These are phyloP conservation scores for Sporothrix brunneoviolacea DNA, from an alignment of 2,329 filamentous ascomycete genomes.

Conservation along the genomic window DNA sequence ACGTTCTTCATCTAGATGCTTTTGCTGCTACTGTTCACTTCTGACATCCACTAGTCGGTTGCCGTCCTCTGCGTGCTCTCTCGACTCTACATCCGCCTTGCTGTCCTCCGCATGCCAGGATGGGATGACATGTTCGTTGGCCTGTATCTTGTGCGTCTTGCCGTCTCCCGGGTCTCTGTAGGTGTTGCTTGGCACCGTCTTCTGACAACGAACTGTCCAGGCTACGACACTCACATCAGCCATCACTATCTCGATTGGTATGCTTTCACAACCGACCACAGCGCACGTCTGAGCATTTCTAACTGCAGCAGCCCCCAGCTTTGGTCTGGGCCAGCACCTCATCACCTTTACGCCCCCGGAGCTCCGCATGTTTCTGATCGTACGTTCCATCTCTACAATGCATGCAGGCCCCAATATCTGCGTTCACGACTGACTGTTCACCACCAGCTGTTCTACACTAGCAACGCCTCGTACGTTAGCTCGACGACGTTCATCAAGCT, in stretches of 20 bases:
- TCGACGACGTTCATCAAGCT: constrained; percentile 22
- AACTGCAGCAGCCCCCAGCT: constrained; percentile 1
- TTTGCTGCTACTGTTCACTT: no score
- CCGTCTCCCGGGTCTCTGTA: no score
- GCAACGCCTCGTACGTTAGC: constrained; percentile 21
- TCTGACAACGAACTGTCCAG: no score
- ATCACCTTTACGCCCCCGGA: constrained; percentile 4
- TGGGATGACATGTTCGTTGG: constrained; percentile 16
- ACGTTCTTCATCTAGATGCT: background rate
- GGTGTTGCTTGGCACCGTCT: no score
- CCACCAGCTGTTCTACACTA: constrained; percentile 21
- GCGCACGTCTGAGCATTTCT: no score
- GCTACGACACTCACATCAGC: background rate
- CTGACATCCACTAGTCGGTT: no score
- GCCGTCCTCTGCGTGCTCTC: constrained; percentile 5
- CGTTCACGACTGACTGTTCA: no score
- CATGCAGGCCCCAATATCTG: no score
- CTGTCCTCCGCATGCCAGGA: constrained; percentile 1
- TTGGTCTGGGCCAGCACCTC: constrained; percentile 14
- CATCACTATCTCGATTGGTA: constrained; percentile 7
- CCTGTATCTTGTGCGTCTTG: constrained; percentile 13
- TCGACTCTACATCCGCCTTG: constrained; percentile 13
- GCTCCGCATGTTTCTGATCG: constrained; percentile 9
- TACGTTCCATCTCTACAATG: no score
- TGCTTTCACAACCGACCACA: background rate